A percentile compares a stretch with the other conserved stretches of the same genome.
These are phyloP conservation scores for Cladosporium sp. DNA, from an alignment of 2,329 filamentous ascomycete genomes.

Conservation along the genomic window DNA sequence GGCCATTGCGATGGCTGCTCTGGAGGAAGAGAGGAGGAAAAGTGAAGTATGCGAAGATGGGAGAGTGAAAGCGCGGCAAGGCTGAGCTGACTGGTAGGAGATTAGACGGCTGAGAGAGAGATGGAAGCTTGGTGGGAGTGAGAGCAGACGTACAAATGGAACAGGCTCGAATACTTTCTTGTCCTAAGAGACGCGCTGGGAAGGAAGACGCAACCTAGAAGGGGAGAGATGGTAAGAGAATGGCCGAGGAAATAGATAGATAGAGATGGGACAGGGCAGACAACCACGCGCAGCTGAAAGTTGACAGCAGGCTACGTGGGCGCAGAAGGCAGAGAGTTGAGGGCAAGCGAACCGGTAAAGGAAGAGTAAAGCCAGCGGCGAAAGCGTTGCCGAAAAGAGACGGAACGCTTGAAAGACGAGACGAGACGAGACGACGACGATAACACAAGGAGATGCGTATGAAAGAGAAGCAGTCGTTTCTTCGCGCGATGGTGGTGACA, in stretches of 20 bases:
- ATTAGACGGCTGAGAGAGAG: slow-evolving; percentile 16
- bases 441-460: slow-evolving; percentile 21
- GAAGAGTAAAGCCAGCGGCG: background rate
- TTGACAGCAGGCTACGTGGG: background rate
- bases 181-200: slow-evolving; percentile 7
- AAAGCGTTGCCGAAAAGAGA: background rate
- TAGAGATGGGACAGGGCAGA: background rate
- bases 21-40: slow-evolving; percentile 11
- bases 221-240: slow-evolving; percentile 3
- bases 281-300: slow-evolving; percentile 1
- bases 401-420: slow-evolving; percentile 11
- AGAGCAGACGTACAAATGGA: slow-evolving; percentile 10
- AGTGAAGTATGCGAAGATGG: slow-evolving; percentile 13
- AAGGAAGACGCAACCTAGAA: slow-evolving; percentile 16
- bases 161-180: slow-evolving; percentile 16
- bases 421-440: background rate
- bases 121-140: background rate
- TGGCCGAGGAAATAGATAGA: background rate
- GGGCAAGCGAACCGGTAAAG: slow-evolving; percentile 20
- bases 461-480: slow-evolving; percentile 16
- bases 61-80: slow-evolving; percentile 15
- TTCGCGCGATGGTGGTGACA: background rate
- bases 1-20: slow-evolving; percentile 9
- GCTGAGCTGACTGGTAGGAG: slow-evolving; percentile 20
- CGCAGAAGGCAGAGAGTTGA: slow-evolving; percentile 1